Base-by-base conservation (phyloP, 345 rosid genomes). In the Kandelia obovata region DNA sequence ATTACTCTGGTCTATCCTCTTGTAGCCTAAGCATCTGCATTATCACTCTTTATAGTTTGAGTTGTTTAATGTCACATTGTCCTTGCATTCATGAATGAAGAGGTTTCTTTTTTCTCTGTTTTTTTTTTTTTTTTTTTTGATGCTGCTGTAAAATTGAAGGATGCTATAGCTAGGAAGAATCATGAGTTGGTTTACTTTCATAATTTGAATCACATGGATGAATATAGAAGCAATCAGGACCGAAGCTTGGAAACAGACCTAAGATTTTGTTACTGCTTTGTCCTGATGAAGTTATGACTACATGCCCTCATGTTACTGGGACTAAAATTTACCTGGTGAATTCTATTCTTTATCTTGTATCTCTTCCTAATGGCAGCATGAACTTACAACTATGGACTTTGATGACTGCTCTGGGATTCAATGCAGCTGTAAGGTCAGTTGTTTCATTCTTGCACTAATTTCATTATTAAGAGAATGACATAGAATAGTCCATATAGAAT, bases 141-240 rank as follows among this genome's bases (percentile, higher is more conserved):
- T 87, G 91, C 92, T 70, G 92, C 92, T 46, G 97, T 87, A 81
- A 96, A 94, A 77, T 67, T 91, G 85, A 87, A 85, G 86, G 92
- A 87, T 68, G 82, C 81, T 49, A 84, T 91, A 79, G 77, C 92
- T 21, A 83, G 79, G 82, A 91, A 83, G 84, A 83, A 91, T 75
- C 96, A 82, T 71, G 84, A 88, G 83, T 74, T 94, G 82, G 90
- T 94, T 66, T 89, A 81, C 86, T 69, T 91, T 75, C 87, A 88
- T 35, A 65, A 87, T 79, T 39, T 75, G 16, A 94, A 94, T 77
- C 83, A 88, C 65, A 90, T 94, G 59, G 98, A 94, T 78, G 86
- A 83, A 81, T 88, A 79, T 91, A 96, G 98, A 89, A 91, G 79
- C 87, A 83, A 74, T 77, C 90, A 58, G 87, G 96, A 79, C 92